Conservation (phyloP, 768 basidiomycete species). For the Tulasnella sp. region DNA sequence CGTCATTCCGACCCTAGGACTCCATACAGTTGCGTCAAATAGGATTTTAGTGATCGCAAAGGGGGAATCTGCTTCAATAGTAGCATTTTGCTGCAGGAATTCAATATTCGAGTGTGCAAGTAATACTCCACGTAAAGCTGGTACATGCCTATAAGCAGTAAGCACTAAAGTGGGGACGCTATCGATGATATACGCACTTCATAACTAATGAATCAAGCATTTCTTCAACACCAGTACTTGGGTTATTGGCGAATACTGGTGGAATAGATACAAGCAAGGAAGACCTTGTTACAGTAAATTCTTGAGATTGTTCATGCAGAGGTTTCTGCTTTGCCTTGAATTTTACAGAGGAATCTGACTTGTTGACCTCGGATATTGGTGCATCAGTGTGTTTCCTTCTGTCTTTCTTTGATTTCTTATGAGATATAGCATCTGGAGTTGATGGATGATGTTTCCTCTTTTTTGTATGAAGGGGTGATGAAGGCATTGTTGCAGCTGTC, state of each 20-base stretch:
- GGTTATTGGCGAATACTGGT: slow-evolving; percentile 64
- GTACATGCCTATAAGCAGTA: slow-evolving; percentile 52
- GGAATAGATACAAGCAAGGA: slow-evolving; percentile 61
- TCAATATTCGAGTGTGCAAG: slow-evolving; percentile 68
- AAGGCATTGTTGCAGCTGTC: neutral
- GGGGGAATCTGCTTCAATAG: slow-evolving; percentile 71
- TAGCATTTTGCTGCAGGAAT: slow-evolving; percentile 51
- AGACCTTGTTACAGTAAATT: slow-evolving; percentile 53
- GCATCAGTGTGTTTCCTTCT: slow-evolving; percentile 22
- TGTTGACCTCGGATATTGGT: no score
- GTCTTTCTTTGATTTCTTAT: slow-evolving; percentile 25
- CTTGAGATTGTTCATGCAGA: slow-evolving; percentile 21
- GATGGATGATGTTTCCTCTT: slow-evolving; percentile 1
- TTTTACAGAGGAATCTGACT: slow-evolving; percentile 2
- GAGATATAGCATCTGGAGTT: slow-evolving; percentile 4
- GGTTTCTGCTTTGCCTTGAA: slow-evolving; percentile 26
- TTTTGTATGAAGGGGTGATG: slow-evolving; percentile 9
- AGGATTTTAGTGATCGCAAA: slow-evolving; percentile 59
- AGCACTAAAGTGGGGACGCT: neutral
- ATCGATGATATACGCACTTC: slow-evolving; percentile 44
- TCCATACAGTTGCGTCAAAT: slow-evolving; percentile 84
- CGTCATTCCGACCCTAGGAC: slow-evolving; percentile 66
- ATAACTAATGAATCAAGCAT: slow-evolving; percentile 91
- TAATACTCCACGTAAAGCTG: slow-evolving; percentile 74
- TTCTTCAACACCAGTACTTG: slow-evolving; percentile 66